Percentiles rank a stretch among this genome's conserved stretches.
Evolutionary conservation across 2,329 filamentous ascomycete genomes (phyloP).

Genomic region (Talaromyces islandicus): DNA sequence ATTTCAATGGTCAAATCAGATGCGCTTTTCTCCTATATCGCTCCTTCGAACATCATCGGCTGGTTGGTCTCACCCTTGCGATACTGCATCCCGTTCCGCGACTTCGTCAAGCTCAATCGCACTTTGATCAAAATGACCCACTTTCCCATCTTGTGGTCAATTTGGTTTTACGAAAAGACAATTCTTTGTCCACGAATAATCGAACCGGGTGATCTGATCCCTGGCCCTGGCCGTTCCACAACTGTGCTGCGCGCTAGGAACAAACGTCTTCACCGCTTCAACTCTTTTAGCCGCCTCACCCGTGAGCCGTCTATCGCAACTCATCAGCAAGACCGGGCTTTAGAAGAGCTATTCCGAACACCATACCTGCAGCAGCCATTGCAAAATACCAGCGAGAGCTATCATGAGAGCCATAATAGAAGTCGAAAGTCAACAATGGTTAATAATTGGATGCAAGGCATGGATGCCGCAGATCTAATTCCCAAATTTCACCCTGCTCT

Average conservation of each 20-base stretch:
- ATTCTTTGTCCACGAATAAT: constrained; percentile 71
- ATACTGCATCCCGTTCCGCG: constrained; percentile 70
- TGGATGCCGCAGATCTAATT: constrained; percentile 55
- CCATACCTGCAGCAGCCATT: constrained; percentile 59
- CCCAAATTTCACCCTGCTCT: constrained; percentile 53
- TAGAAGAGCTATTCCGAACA: constrained; percentile 84
- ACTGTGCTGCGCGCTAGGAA: constrained; percentile 51
- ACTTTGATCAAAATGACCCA: constrained; percentile 87
- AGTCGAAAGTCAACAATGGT: constrained; percentile 75
- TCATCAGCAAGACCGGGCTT: constrained; percentile 79
- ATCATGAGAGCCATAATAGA: constrained; percentile 53
- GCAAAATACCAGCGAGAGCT: constrained; percentile 51
- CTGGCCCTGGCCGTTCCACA: constrained; percentile 48
- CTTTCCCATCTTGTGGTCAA: constrained; percentile 77
- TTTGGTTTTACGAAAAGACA: constrained; percentile 80
- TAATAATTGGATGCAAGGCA: constrained; percentile 79
- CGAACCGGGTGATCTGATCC: constrained; percentile 80
- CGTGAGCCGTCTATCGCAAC: constrained; percentile 78
- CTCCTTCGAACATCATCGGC: constrained; percentile 83
- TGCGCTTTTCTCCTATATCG: constrained; percentile 86
- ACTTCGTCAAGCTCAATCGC: constrained; percentile 82
- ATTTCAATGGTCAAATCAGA: constrained; percentile 99
- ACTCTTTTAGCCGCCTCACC: constrained; percentile 66
- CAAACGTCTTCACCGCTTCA: constrained; percentile 50
- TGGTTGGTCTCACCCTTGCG: constrained; percentile 82